phyloP scores from a whole-genome alignment of 129 eudicot species.

The Apium graveolens region DNA sequence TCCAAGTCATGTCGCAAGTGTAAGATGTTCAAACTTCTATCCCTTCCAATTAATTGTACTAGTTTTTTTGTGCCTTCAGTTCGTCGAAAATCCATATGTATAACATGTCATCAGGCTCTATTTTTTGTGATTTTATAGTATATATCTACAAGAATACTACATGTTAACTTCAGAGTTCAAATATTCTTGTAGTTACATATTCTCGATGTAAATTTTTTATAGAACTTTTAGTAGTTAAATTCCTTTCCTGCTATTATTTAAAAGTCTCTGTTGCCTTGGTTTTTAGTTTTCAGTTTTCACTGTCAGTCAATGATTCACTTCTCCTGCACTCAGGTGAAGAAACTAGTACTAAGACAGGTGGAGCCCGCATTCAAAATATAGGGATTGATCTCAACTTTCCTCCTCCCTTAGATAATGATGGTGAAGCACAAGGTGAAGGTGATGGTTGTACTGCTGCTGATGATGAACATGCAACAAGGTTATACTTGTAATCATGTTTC shows the following conservation, averaged over 20 bases:
- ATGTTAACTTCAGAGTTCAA: not conserved
- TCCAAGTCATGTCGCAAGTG: conserved; percentile 81
- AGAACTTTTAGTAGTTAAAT: not conserved
- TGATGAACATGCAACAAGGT: conserved; percentile 8
- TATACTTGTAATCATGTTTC: not conserved
- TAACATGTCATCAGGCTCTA: not conserved
- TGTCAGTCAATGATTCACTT: not conserved
- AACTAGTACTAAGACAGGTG: conserved; percentile 25
- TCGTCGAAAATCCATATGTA: not conserved
- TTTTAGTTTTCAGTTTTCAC: not conserved
- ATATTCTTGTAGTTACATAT: not conserved
- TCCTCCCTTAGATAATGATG: conserved; percentile 34
- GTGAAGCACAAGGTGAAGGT: not conserved
- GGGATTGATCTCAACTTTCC: conserved; percentile 51
- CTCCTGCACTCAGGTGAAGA: conserved; percentile 31
- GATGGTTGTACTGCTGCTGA: conserved; percentile 16
- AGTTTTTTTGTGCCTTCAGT: not conserved
- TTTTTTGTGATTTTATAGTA: not conserved
- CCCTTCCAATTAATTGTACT: not conserved
- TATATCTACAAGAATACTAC: not conserved
- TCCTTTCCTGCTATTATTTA: not conserved
- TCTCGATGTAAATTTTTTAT: not conserved
- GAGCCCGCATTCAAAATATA: conserved; percentile 13
- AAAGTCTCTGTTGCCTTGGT: not conserved
- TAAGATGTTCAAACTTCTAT: conserved; percentile 14